These are phyloP conservation scores for Fusarium subtropicale DNA, from an alignment of 2,329 filamentous ascomycete genomes.

Conservation along the genomic window DNA sequence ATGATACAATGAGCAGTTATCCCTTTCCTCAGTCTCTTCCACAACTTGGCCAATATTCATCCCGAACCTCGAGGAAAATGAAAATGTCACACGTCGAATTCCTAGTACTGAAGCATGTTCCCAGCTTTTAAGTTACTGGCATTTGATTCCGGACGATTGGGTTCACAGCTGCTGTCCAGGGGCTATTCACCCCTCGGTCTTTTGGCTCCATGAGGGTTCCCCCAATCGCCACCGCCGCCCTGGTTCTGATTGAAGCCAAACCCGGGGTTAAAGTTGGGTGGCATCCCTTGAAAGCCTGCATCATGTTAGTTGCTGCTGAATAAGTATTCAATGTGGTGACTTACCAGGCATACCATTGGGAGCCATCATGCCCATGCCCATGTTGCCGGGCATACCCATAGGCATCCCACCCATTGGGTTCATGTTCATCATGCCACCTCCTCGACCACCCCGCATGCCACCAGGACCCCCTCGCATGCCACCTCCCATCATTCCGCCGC, in stretches of 20 bases:
- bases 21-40: conserved; percentile 17
- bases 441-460: conserved; percentile 60
- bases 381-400: conserved; percentile 70
- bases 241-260: conserved; percentile 71
- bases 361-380: conserved; percentile 68
- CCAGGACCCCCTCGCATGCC: conserved; percentile 63
- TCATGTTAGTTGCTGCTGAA: conserved; percentile 37
- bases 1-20: conserved; percentile 42
- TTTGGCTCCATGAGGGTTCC: conserved; percentile 86
- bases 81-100: neutral
- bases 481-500: conserved; percentile 60
- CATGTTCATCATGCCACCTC: conserved; percentile 65
- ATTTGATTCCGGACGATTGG: neutral
- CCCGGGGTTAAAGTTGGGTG: conserved; percentile 76
- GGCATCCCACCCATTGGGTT: conserved; percentile 60
- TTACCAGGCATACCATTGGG: conserved; percentile 57
- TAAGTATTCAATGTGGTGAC: conserved; percentile 11
- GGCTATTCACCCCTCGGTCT: conserved; percentile 76
- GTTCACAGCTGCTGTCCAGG: neutral
- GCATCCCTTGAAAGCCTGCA: conserved; percentile 74
- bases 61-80: neutral
- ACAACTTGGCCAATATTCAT: conserved; percentile 14
- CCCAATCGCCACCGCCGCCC: conserved; percentile 66
- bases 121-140: neutral
- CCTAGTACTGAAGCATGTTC: neutral